Evolutionary conservation across 108 stramenopile genomes (phyloP).

Genomic region (Hondaea fermentalgiana): DNA sequence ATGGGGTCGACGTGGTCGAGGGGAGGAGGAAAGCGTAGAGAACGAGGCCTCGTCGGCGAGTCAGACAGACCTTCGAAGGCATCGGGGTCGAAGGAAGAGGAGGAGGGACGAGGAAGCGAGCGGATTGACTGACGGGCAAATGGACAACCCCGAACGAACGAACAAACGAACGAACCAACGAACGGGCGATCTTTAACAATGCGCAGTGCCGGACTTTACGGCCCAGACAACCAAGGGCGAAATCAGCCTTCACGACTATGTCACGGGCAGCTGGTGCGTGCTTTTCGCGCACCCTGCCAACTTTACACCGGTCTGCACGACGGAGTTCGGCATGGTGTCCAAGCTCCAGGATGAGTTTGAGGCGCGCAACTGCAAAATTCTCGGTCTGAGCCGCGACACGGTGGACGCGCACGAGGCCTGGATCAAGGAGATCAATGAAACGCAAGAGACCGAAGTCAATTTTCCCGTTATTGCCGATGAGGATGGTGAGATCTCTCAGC

Average conservation of each 20-base stretch:
- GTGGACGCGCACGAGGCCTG: constrained; percentile 65
- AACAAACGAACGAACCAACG: background rate
- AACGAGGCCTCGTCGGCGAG: too few species aligned
- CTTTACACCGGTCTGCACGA: constrained; percentile 76
- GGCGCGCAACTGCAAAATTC: constrained; percentile 53
- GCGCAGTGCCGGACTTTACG: constrained; percentile 53
- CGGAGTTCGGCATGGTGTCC: constrained; percentile 67
- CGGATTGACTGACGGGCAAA: background rate
- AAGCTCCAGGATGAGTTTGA: constrained; percentile 51
- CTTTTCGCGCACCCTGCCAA: constrained; percentile 69
- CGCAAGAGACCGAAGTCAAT: constrained; percentile 44
- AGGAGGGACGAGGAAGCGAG: background rate
- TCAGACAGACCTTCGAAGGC: too few species aligned
- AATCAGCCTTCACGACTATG: constrained; percentile 62
- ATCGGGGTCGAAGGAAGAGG: too few species aligned
- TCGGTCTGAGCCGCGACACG: constrained; percentile 60
- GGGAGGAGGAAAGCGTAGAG: too few species aligned
- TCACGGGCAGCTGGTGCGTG: constrained; percentile 67
- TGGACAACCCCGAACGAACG: background rate
- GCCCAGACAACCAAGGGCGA: constrained; percentile 57
- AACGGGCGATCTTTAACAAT: background rate
- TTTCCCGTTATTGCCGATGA: constrained; percentile 72
- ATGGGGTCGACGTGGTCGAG: too few species aligned
- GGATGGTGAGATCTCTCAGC: constrained; percentile 56
- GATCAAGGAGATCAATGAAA: constrained; percentile 54